These are phyloP conservation scores for Sisymbrium altissimum DNA, from an alignment of 345 rosid genomes.

Conservation along the genomic window DNA sequence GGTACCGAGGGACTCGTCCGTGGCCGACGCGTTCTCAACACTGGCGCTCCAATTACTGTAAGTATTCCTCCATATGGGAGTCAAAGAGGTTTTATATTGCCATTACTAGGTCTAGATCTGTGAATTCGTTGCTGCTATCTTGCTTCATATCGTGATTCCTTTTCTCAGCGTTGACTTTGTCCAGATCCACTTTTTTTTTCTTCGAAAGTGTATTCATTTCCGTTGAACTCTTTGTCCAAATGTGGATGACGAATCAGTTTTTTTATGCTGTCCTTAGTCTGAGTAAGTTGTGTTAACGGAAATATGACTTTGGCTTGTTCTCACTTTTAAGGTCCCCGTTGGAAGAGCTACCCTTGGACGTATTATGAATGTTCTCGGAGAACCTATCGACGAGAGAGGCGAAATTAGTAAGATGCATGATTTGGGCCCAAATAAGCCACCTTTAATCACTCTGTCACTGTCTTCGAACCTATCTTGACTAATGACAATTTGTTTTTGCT, in stretches of 20 bases:
- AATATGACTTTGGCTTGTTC: background rate
- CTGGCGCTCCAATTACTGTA: slow-evolving; percentile 97
- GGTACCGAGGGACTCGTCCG: slow-evolving; percentile 85
- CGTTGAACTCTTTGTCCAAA: background rate
- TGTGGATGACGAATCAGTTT: background rate
- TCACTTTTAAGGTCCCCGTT: slow-evolving; percentile 65
- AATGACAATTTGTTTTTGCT: background rate
- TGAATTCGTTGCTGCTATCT: background rate
- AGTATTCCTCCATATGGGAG: background rate
- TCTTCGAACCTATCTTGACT: slow-evolving; percentile 7
- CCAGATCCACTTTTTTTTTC: background rate
- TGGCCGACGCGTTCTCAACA: slow-evolving; percentile 81
- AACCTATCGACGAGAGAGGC: slow-evolving; percentile 87
- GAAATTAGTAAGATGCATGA: slow-evolving; percentile 58
- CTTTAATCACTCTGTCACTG: background rate
- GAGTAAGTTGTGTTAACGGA: too few species aligned
- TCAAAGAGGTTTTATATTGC: background rate
- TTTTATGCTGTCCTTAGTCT: too few species aligned
- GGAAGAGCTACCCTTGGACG: slow-evolving; percentile 98
- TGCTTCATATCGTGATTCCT: background rate
- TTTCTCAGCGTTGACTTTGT: slow-evolving; percentile 1
- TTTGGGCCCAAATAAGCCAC: background rate
- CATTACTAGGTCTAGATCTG: slow-evolving; percentile 7
- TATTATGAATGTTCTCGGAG: slow-evolving; percentile 95
- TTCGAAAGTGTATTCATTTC: background rate